Percentiles rank a stretch among this genome's conserved stretches.
Conservation (phyloP, 768 basidiomycete species). For the Podaxis sp. region DNA sequence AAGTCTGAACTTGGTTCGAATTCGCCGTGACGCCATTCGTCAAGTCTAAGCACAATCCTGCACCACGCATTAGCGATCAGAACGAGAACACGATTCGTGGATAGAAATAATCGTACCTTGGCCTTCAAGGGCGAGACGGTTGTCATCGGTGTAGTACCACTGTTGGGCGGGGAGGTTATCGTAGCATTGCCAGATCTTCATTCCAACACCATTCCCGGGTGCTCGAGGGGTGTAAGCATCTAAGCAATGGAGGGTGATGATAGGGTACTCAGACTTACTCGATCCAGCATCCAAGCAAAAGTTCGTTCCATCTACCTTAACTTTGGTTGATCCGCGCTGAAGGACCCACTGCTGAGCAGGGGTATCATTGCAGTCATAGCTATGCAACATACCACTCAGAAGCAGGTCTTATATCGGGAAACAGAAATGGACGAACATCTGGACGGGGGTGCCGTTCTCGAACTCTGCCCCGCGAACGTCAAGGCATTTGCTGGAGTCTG, state of each 20-base stretch:
- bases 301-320: slow-evolving; percentile 20
- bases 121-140: slow-evolving; percentile 26
- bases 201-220: slow-evolving; percentile 20
- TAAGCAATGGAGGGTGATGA: not conserved
- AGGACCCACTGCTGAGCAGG: slow-evolving; percentile 23
- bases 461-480: slow-evolving; percentile 30
- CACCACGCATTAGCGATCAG: not conserved
- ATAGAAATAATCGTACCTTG: slow-evolving; percentile 20
- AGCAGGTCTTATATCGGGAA: not conserved
- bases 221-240: slow-evolving; percentile 5
- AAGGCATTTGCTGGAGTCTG: slow-evolving; percentile 24
- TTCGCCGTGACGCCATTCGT: slow-evolving; percentile 27
- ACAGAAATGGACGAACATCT: slow-evolving; percentile 24
- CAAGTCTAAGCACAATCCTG: slow-evolving; percentile 30
- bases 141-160: slow-evolving; percentile 31
- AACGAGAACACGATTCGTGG: not conserved
- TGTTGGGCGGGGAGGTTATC: slow-evolving; percentile 31
- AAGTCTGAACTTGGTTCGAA: slow-evolving; percentile 28
- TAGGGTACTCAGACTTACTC: not conserved
- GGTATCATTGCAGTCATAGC: slow-evolving; percentile 25
- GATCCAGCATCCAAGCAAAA: slow-evolving; percentile 25
- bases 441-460: slow-evolving; percentile 32
- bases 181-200: slow-evolving; percentile 30
- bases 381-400: not conserved
- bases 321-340: slow-evolving; percentile 15